Base-by-base conservation (phyloP, 495 filamentous ascomycete species). In the Tuber borchii region DNA sequence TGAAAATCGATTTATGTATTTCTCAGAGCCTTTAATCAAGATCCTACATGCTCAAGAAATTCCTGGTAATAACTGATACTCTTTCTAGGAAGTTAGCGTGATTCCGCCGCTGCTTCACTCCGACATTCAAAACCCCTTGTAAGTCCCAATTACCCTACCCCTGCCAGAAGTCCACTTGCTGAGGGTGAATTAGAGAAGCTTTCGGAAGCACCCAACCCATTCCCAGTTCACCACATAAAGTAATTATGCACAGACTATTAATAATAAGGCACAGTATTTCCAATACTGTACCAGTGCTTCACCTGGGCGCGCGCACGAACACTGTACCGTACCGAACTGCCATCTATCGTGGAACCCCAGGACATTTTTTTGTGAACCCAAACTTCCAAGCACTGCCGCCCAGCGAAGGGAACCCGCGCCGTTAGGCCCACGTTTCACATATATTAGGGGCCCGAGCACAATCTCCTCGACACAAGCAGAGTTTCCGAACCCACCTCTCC, bases 391-490 rank as follows among this genome's bases (percentile, higher is more conserved):
- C 22, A 56, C 2, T 40, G 39, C 39, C 48, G 9, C 22, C 22
- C 56, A n/a, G 56, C 56, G 16, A 65, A 22, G 22, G 48, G 48
- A 65, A 31, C 10, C 26, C 56, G 56, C 56, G 14, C 56, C 56
- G 56, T 65, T 65, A 65, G 56, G 31, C 56, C 5, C 56, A 65
- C n/a, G 56, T 65, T 65, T 65, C 56, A 65, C 56, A 31, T 65
- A 22, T 65, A 22, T 16, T 31, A 65, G 56, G 3, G 56, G 56
- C 56, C 56, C 56, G 26, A 65, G 56, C 56, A 31, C 56, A 65
- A 65, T 65, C 12, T 6, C 56, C n/a, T 2, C 31, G 1, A 65
- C 56, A 16, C n/a, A 31, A 65, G n/a, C 10, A 61, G 56, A 65
- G 56, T 31, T 65, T 65, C 22, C n/a, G 14, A 48, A 19, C 19